A percentile compares a stretch with the other conserved stretches of the same genome.
These are phyloP conservation scores for Pisolithus tinctorius DNA, from an alignment of 768 basidiomycete genomes.

Conservation along the genomic window DNA sequence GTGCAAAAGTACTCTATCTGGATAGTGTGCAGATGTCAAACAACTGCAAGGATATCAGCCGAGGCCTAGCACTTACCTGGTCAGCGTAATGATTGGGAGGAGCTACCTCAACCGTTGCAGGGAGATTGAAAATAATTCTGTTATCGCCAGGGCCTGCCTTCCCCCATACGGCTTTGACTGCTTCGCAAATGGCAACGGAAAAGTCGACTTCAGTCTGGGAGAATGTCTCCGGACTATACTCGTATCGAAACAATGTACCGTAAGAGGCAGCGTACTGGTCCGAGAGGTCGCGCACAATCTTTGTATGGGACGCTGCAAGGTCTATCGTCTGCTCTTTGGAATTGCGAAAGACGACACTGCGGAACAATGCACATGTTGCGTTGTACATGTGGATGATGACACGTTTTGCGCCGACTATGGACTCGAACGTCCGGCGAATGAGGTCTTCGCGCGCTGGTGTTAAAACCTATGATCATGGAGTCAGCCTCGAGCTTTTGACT, in stretches of 20 bases:
- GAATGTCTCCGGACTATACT: constrained; percentile 99
- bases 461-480: constrained; percentile 58
- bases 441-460: constrained; percentile 95
- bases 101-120: constrained; percentile 94
- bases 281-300: constrained; percentile 76
- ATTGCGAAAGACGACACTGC: constrained; percentile 90
- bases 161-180: constrained; percentile 89
- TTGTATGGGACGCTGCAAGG: constrained; percentile 83
- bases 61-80: constrained; percentile 47
- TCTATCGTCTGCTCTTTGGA: constrained; percentile 88
- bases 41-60: not conserved
- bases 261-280: constrained; percentile 79
- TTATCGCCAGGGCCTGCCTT: constrained; percentile 76
- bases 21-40: constrained; percentile 4
- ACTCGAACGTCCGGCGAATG: constrained; percentile 83
- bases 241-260: constrained; percentile 88
- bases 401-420: constrained; percentile 81
- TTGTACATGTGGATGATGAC: constrained; percentile 99
- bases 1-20: constrained; percentile 93
- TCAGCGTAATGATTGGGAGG: constrained; percentile 99
- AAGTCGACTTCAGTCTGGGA: constrained; percentile 97
- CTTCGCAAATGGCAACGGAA: constrained; percentile 88
- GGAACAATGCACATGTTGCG: constrained; percentile 90
- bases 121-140: constrained; percentile 95
- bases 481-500: constrained; percentile 1